Evolutionary conservation across 257 asterid species (phyloP), one percentile per base, ranked within the genome.

Genomic region (Oldenlandia corymbosa): DNA sequence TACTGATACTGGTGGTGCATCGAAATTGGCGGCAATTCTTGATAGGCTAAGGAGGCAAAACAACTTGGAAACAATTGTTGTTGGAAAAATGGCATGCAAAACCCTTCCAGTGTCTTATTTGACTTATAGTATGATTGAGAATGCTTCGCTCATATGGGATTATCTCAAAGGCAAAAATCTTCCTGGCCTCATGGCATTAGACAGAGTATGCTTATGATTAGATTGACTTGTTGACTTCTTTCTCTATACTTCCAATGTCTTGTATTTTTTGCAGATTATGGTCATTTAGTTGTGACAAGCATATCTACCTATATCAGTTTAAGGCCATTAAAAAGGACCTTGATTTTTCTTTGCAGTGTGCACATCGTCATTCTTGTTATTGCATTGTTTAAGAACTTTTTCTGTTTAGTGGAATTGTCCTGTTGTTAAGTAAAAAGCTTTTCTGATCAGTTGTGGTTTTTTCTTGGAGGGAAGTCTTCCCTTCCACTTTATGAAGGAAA

Each of bases 181-280:
- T 82, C 97, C 95, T 0, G 99, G 97, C 72, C 83, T 92, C 49
- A 71, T 87, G 95, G 95, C 97, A 68, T 74, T 89, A 60, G 96
- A 92, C 74, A 87, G 87, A 73, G 97, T 92, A 84, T 47, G 90
- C 39, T 73, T 45, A 65, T 7, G 39, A 64, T 66, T 71, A 24
- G 27, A 30, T 28, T 27, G 7, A 23, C 24, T 10, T 53, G 17
- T 24, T 17, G 52, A 21, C 41, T 41, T 27, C 65, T 55, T 9
- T 24, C 41, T 47, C 47, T 21, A 49, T 34, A 58, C 28, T 37
- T 41, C 23, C n/a, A 50, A 42, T 59, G n/a, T 24, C 34, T 30
- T 34, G 53, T 14, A 8, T 17, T 36, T 60, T 26, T 24, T 60
- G 54, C 10, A 16, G 41, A 26, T 9, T 3, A 37, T 6, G n/a